phyloP scores from a whole-genome alignment of 352 stramenopile genomes.

The Albugo candida region DNA sequence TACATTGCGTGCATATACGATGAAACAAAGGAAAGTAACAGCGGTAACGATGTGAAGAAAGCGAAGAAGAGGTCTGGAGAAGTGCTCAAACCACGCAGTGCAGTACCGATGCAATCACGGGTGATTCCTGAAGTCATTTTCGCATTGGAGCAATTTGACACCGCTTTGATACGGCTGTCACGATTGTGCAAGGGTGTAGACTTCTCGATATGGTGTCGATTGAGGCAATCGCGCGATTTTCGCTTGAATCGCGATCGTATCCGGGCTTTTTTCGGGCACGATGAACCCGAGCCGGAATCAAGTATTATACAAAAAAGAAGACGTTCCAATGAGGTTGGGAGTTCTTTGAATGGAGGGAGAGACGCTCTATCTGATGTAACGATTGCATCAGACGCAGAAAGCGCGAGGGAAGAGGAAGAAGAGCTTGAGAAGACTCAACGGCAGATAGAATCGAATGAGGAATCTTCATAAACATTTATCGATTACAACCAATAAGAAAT shows the following conservation, averaged over 20 bases:
- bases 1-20: conserved; percentile 35
- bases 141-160: conserved; percentile 48
- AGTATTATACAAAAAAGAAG: no score
- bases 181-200: conserved; percentile 29
- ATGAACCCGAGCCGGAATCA: no score
- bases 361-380: no score
- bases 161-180: conserved; percentile 39
- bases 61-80: conserved; percentile 1
- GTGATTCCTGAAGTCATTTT: conserved; percentile 45
- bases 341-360: no score
- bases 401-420: no score
- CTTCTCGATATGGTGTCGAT: conserved; percentile 28
- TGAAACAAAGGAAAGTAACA: conserved; percentile 12
- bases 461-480: no score
- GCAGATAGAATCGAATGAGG: no score
- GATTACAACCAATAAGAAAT: no score
- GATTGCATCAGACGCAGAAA: no score
- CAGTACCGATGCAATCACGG: conserved; percentile 16
- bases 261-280: conserved; percentile 1
- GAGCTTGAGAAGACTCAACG: no score
- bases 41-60: conserved; percentile 5
- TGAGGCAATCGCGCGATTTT: conserved; percentile 30
- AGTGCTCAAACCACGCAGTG: background rate
- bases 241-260: conserved; percentile 23
- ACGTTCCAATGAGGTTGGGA: no score